Base-by-base conservation (phyloP, 139 green algal species). In the Chlorokybus atmophyticus region DNA sequence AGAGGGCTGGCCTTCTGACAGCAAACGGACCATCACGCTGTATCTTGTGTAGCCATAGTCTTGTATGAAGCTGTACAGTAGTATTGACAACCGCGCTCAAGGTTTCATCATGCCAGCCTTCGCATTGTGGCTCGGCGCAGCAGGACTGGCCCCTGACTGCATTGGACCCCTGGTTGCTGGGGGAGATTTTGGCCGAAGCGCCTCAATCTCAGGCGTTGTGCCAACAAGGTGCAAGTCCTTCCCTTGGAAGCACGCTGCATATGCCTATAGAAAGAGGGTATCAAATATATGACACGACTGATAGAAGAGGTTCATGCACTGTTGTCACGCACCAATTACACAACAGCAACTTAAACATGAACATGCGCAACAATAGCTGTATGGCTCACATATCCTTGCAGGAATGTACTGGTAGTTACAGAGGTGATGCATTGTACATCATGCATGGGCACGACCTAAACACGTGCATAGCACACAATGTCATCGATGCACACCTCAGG, bases 171-270 rank as follows among this genome's bases (percentile, higher is more conserved):
- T n/a, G n/a, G n/a, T n/a, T n/a, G n/a, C n/a, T n/a, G n/a, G n/a
- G 38, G 62, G 62, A 1, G 62, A 70, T 27, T 70, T 70, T 4
- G 82, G 82, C 6, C 82, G 41, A 32, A 89, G 64, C 28, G 57
- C 47, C 51, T 89, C 82, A 7, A 89, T 85, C 35, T 84, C 79
- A 14, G 75, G 69, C 6, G 68, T 76, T 52, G 32, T 77, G 24
- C 69, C 76, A 21, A 88, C 47, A 47, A 90, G 61, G 27, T 73
- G 70, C 1, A 78, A 76, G 3, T 72, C 70, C 27, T 61, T 44
- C 0, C 68, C 75, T 14, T 66, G 70, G 3, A 49, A 57, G 48
- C 23, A n/a, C 14, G 14, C 17, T 14, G 48, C 14, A 14, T 51
- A n/a, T 14, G 48, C 48, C 17, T 31, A 17, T 51, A 55, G 14